These are phyloP conservation scores for Cyanodermella asteris DNA, from an alignment of 2,329 filamentous ascomycete species.

Conservation along the genomic window DNA sequence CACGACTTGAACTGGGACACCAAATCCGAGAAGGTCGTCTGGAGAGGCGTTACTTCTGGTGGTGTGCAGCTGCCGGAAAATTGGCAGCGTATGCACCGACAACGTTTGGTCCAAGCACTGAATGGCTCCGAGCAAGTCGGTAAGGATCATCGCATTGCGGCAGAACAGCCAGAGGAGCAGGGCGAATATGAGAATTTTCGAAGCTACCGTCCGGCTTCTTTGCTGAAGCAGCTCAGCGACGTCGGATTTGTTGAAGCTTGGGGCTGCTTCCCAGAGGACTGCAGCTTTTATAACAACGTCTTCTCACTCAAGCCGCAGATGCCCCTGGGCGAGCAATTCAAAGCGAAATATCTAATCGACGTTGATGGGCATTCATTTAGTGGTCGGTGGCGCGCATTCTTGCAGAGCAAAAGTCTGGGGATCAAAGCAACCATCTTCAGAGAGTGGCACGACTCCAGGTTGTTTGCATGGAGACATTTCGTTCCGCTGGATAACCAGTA, in stretches of 20 bases:
- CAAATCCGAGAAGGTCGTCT: slow-evolving; percentile 35
- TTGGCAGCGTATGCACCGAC: slow-evolving; percentile 18
- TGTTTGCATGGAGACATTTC: slow-evolving; percentile 30
- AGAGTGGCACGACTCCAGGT: slow-evolving; percentile 31
- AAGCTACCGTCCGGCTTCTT: slow-evolving; percentile 12
- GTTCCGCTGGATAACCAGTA: slow-evolving; percentile 31
- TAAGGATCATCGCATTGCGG: slow-evolving; percentile 12
- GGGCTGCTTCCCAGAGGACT: slow-evolving; percentile 18
- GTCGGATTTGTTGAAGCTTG: slow-evolving; percentile 17
- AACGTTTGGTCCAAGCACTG: slow-evolving; percentile 15
- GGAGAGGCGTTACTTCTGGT: slow-evolving; percentile 44
- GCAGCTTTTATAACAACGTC: slow-evolving; percentile 15
- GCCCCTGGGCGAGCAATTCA: slow-evolving; percentile 15
- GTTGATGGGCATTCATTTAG: slow-evolving; percentile 20
- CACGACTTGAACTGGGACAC: slow-evolving; percentile 35
- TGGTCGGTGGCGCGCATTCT: slow-evolving; percentile 20
- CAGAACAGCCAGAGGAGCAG: slow-evolving; percentile 8
- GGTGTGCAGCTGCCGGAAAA: slow-evolving; percentile 27
- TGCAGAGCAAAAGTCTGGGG: slow-evolving; percentile 24
- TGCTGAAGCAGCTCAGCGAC: slow-evolving; percentile 16
- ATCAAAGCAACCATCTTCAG: slow-evolving; percentile 32
- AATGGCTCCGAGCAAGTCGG: slow-evolving; percentile 14
- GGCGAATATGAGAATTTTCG: slow-evolving; percentile 11
- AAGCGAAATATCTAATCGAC: slow-evolving; percentile 17
- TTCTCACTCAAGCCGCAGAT: slow-evolving; percentile 11